These are phyloP conservation scores for Lipomyces lipofer DNA, from an alignment of 805 yeast genomes.

Conservation along the genomic window DNA sequence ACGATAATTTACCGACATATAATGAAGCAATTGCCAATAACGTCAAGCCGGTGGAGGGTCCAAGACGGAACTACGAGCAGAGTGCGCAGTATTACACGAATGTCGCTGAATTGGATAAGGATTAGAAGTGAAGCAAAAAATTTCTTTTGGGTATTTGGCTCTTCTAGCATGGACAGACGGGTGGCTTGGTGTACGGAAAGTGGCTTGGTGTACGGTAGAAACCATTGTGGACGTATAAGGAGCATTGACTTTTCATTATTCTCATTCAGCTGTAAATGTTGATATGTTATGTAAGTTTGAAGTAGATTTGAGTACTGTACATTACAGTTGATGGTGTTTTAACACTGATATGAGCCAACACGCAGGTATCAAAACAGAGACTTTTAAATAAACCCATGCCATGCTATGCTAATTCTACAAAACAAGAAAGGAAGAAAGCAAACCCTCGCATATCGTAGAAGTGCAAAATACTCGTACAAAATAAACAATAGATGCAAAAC, in stretches of 20 bases:
- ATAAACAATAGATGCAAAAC: constrained; percentile 2
- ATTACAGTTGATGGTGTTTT: too few species aligned
- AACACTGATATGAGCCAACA: too few species aligned
- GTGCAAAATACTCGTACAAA: too few species aligned
- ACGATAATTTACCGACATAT: constrained; percentile 24
- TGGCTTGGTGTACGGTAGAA: not conserved
- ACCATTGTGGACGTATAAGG: not conserved
- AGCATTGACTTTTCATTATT: too few species aligned
- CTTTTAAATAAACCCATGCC: not conserved
- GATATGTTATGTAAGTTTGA: too few species aligned
- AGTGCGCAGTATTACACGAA: constrained; percentile 17
- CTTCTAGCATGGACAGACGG: too few species aligned
- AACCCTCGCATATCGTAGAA: too few species aligned
- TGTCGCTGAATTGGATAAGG: constrained; percentile 21
- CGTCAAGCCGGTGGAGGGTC: constrained; percentile 19
- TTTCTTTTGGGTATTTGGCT: not conserved
- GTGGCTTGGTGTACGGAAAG: not conserved
- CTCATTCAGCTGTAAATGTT: too few species aligned
- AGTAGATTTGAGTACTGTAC: too few species aligned
- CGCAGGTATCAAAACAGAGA: too few species aligned
- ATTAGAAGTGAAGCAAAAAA: constrained; percentile 6
- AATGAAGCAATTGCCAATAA: constrained; percentile 19
- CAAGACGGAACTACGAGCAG: constrained; percentile 21
- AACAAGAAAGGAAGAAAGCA: not conserved
- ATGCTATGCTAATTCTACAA: not conserved